Evolutionary conservation across 805 yeast species (phyloP), one percentile per base, ranked within the genome.

Genomic region (Barnettozyma vustinii): DNA sequence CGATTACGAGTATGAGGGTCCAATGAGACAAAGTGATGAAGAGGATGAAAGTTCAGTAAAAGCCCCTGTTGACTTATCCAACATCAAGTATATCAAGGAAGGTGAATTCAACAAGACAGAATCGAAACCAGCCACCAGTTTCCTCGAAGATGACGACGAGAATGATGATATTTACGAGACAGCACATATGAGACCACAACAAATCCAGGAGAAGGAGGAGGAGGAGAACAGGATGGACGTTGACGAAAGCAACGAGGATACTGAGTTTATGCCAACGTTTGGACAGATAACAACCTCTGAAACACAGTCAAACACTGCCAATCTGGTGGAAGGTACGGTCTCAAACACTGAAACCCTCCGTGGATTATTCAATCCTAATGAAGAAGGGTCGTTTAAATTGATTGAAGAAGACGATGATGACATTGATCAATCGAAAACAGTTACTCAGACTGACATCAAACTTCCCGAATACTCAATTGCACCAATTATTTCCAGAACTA

Each of bases 311-410:
- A 48, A 48, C 9, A 42, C 49, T 16, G 13, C 57, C 33, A 44
- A 53, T 33, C 6, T 59, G 6, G 46, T 54, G 3, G 55, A 53
- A 18, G 68, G 66, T 30, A 60, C 70, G 0, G 60, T 61, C 2
- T 69, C 74, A 46, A 74, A 73, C 47, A 83, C 90, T 0, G 91
- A 84, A 54, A 73, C 76, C 0, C 72, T 86, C 44, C 77, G 92
- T 61, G 66, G 77, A 0, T 68, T 85, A 37, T 77, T 86, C 64
- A 77, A 77, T 49, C 75, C 80, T 0, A 69, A 59, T 55, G 68
- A 68, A 45, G 58, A 49, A 1, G 59, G 50, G 44, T 66, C 67
- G 42, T 76, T 73, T 66, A 80, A 67, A 62, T 68, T 67, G 6
- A 67, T 69, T 25, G 75, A 71, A 19, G 74, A 62, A 27, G 59